Evolutionary conservation across 2,329 filamentous ascomycete species (phyloP).

Genomic region (Aspergillus clavatus): DNA sequence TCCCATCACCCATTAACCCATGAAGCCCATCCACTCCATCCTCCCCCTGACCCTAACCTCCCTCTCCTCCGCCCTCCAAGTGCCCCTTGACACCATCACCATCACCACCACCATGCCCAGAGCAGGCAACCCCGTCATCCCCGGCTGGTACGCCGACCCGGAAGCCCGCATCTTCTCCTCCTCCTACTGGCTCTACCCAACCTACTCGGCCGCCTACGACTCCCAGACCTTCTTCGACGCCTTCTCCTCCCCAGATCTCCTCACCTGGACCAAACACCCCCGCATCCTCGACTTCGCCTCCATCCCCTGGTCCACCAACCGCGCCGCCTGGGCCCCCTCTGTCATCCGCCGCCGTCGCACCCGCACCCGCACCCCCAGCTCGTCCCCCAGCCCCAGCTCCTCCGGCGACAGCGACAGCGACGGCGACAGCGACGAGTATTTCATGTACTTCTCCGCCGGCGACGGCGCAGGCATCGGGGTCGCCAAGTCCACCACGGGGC

Average conservation of each 20-base stretch:
- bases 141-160: slow-evolving; percentile 50
- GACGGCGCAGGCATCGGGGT: slow-evolving; percentile 46
- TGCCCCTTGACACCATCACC: slow-evolving; percentile 3
- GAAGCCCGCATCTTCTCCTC: slow-evolving; percentile 46
- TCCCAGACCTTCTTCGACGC: slow-evolving; percentile 49
- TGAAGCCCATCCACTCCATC: too few species aligned
- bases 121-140: slow-evolving; percentile 44
- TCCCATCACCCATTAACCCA: too few species aligned
- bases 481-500: slow-evolving; percentile 28
- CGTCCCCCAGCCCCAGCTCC: neutral
- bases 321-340: slow-evolving; percentile 48
- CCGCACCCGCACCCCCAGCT: neutral
- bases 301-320: slow-evolving; percentile 42
- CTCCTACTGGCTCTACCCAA: slow-evolving; percentile 49
- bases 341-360: slow-evolving; percentile 27
- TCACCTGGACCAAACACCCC: slow-evolving; percentile 47
- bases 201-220: slow-evolving; percentile 43
- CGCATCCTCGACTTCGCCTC: slow-evolving; percentile 40
- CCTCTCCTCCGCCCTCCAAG: neutral
- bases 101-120: neutral
- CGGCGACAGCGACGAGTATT: too few species aligned
- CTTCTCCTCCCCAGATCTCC: slow-evolving; percentile 47
- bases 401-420: too few species aligned
- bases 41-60: slow-evolving; percentile 1
- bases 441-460: slow-evolving; percentile 50